A percentile compares a stretch with the other conserved stretches of the same genome.
Conservation (phyloP, 2,329 filamentous ascomycete species). For the Simplicillium sp. region DNA sequence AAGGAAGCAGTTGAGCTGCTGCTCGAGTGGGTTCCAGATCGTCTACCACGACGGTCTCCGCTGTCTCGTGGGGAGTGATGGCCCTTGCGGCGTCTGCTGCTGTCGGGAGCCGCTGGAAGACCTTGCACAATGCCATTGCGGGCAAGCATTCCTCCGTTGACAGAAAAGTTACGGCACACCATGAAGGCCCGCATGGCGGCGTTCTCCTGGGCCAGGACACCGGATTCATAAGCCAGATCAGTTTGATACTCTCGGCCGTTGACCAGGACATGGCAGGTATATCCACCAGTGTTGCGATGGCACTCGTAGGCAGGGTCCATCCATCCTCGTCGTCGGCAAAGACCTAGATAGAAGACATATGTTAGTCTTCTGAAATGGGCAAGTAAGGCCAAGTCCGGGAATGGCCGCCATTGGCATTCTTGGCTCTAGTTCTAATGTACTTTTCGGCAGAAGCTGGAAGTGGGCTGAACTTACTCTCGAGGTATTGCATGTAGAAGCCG, state of each 20-base stretch:
- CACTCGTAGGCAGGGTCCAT: constrained; percentile 82
- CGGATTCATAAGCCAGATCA: constrained; percentile 73
- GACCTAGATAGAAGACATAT: constrained; percentile 44
- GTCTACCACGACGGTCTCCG: constrained; percentile 33
- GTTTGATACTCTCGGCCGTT: constrained; percentile 97
- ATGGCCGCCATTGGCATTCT: too few species aligned
- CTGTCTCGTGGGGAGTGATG: constrained; percentile 39
- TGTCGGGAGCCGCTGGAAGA: constrained; percentile 45
- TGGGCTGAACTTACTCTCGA: constrained; percentile 55
- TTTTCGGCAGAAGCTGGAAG: too few species aligned
- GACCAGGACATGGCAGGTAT: constrained; percentile 83
- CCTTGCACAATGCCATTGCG: constrained; percentile 61
- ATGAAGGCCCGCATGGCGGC: constrained; percentile 94
- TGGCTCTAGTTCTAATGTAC: too few species aligned
- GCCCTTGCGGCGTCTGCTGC: constrained; percentile 39
- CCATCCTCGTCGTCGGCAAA: constrained; percentile 93
- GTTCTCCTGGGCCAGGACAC: constrained; percentile 78
- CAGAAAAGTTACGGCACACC: constrained; percentile 95
- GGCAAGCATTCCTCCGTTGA: constrained; percentile 85
- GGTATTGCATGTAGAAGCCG: constrained; percentile 63
- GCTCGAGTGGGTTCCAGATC: constrained; percentile 50
- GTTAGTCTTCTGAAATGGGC: too few species aligned
- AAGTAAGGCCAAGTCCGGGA: background rate
- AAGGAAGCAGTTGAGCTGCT: constrained; percentile 53
- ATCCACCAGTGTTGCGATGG: constrained; percentile 65